These are phyloP conservation scores for Tillandsia fasciculata DNA, from an alignment of 176 grass and related monocot genomes.

Conservation along the genomic window DNA sequence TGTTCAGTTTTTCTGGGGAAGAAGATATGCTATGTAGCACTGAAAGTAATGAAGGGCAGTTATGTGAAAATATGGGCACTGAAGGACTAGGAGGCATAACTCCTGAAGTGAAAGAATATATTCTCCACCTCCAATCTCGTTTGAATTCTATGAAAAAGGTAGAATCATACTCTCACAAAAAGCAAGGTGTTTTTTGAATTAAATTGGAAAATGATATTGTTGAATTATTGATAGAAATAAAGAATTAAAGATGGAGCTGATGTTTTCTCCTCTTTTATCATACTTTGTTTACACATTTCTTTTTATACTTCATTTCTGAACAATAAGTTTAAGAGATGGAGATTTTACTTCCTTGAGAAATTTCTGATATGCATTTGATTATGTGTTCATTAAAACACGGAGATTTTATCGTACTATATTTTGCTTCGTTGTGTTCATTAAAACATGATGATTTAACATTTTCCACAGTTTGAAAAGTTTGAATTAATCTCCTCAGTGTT, in stretches of 20 bases:
- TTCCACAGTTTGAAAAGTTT: not conserved
- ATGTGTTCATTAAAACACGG: too few relatives aligned
- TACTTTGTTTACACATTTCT: not conserved
- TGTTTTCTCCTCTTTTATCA: too few relatives aligned
- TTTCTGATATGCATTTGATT: not conserved
- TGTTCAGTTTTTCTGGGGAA: constrained; percentile 40
- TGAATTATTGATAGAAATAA: too few relatives aligned
- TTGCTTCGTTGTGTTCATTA: too few relatives aligned
- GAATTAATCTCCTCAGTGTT: not conserved
- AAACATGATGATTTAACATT: not conserved
- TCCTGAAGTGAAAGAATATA: constrained; percentile 61
- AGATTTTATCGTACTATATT: not conserved
- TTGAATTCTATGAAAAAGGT: constrained; percentile 82
- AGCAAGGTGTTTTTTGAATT: not conserved
- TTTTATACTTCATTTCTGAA: not conserved
- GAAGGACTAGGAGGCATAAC: constrained; percentile 52
- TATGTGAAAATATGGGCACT: constrained; percentile 29
- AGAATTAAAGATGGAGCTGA: too few relatives aligned
- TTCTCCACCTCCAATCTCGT: constrained; percentile 61
- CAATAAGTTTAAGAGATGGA: not conserved
- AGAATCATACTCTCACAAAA: constrained; percentile 6
- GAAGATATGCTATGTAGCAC: constrained; percentile 23
- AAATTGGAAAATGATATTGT: too few relatives aligned
- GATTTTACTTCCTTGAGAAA: not conserved
- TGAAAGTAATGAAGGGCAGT: constrained; percentile 31